A percentile compares a stretch with the other conserved stretches of the same genome.
Evolutionary conservation across 2,329 filamentous ascomycete genomes (phyloP).

Genomic region (Coniochaeta sp.): DNA sequence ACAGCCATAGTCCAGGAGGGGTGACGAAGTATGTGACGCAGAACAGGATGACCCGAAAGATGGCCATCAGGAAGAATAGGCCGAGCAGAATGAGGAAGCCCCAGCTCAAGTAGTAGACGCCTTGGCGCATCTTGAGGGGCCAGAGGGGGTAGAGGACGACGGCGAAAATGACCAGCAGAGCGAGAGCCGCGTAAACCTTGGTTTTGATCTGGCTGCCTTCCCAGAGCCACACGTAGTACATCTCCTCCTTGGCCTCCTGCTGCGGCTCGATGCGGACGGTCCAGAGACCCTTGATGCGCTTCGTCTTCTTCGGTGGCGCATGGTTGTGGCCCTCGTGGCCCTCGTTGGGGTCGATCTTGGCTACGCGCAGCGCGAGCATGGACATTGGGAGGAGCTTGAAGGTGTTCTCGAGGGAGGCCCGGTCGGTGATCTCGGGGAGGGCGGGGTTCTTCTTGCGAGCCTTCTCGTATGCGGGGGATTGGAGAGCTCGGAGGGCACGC

Average conservation of each 20-base stretch:
- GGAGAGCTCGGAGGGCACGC: constrained; percentile 82
- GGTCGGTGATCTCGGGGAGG: constrained; percentile 81
- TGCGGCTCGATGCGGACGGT: constrained; percentile 93
- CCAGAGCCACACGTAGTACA: constrained; percentile 96
- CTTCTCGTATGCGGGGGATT: constrained; percentile 86
- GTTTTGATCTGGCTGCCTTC: constrained; percentile 91
- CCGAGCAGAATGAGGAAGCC: constrained; percentile 84
- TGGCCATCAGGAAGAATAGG: constrained; percentile 95
- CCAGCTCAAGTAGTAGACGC: constrained; percentile 97
- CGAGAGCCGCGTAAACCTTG: constrained; percentile 82
- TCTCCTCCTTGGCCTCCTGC: constrained; percentile 77
- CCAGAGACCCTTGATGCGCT: constrained; percentile 93
- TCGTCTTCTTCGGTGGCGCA: constrained; percentile 60
- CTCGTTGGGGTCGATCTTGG: constrained; percentile 71
- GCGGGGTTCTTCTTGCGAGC: constrained; percentile 83
- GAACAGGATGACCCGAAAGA: constrained; percentile 93
- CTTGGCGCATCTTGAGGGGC: constrained; percentile 83
- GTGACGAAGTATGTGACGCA: constrained; percentile 80
- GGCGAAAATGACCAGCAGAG: constrained; percentile 75
- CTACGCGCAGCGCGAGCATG: constrained; percentile 84
- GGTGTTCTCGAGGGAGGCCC: constrained; percentile 80
- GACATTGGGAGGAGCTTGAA: constrained; percentile 95
- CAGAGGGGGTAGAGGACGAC: constrained; percentile 94
- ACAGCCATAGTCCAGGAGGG: constrained; percentile 92
- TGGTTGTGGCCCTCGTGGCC: constrained; percentile 59